These are phyloP conservation scores for Cladosporium sp. DNA, from an alignment of 2,329 filamentous ascomycete genomes.

Conservation along the genomic window DNA sequence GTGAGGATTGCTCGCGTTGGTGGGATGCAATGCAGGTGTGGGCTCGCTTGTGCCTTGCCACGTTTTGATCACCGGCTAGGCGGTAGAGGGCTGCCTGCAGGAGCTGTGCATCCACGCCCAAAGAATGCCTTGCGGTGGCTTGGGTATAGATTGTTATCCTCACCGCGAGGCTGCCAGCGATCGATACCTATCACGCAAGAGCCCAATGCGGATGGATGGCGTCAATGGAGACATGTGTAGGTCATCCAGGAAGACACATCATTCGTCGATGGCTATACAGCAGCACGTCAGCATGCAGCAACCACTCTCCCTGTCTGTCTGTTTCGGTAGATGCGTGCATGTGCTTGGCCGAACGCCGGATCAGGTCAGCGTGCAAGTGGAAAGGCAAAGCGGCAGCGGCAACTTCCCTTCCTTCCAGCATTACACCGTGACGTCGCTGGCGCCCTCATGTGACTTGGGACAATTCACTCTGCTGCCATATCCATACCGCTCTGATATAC, in stretches of 20 bases:
- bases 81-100: not conserved
- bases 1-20: not conserved
- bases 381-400: not conserved
- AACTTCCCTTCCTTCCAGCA: not conserved
- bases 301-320: not conserved
- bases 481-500: not conserved
- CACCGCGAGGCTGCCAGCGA: not conserved
- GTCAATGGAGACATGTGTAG: not conserved
- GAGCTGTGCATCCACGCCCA: slow-evolving; percentile 1
- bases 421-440: not conserved
- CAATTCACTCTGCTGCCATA: not conserved
- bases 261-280: not conserved
- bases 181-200: not conserved
- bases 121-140: not conserved
- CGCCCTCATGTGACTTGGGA: slow-evolving; percentile 12
- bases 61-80: slow-evolving; percentile 3
- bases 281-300: not conserved
- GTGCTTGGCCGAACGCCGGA: not conserved
- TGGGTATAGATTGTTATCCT: not conserved
- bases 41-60: slow-evolving; percentile 1
- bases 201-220: not conserved
- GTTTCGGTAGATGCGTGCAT: not conserved
- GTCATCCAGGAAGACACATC: not conserved
- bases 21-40: slow-evolving; percentile 2
- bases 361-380: not conserved